These are phyloP conservation scores for Tolypocladium nubicola DNA, from an alignment of 2,329 filamentous ascomycete genomes.

Conservation along the genomic window DNA sequence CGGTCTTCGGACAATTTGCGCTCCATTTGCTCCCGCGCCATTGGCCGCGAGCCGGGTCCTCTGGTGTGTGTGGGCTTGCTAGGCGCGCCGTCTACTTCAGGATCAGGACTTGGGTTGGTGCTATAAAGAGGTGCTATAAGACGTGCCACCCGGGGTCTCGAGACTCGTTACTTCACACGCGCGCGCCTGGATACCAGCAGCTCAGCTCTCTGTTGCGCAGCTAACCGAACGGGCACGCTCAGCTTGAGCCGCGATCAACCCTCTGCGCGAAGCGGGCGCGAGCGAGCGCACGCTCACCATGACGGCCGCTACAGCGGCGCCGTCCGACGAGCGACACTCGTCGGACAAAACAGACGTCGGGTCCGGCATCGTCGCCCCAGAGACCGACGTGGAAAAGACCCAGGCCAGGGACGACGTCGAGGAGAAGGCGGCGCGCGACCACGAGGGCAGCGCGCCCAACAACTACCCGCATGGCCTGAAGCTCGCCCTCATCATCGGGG, in stretches of 20 bases:
- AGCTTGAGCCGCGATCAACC: background rate
- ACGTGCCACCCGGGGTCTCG: no score
- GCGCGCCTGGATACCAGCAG: no score
- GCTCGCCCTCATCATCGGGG: constrained; percentile 29
- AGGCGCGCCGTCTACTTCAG: background rate
- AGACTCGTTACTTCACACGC: no score
- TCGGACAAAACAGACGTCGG: constrained; percentile 20
- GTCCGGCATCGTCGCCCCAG: constrained; percentile 11
- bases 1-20: background rate
- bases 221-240: no score
- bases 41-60: no score
- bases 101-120: background rate
- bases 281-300: background rate
- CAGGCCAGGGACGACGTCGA: constrained; percentile 2
- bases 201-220: no score
- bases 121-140: no score
- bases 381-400: constrained; percentile 2
- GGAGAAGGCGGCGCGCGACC: constrained; percentile 3
- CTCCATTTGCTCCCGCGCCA: background rate
- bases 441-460: constrained; percentile 6
- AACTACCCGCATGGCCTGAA: constrained; percentile 29
- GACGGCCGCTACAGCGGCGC: constrained; percentile 9
- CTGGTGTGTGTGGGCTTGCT: no score
- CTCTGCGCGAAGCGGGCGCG: background rate
- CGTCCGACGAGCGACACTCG: constrained; percentile 11